Evolutionary conservation across 306 rosid genomes (phyloP).

Genomic region (Ormosia emarginata): DNA sequence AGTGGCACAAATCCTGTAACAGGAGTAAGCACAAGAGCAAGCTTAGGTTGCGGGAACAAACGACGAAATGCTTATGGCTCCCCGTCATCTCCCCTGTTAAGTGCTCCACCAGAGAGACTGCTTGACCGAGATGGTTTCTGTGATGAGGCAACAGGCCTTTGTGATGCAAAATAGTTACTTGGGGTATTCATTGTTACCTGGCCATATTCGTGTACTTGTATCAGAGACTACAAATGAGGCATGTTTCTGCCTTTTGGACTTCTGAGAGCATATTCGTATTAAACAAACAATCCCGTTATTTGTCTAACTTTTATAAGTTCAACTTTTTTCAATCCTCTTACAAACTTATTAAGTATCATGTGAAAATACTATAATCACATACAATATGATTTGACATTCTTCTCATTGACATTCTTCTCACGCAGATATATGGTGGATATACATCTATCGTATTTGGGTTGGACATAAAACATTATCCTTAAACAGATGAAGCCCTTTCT

Average conservation of each 20-base stretch:
- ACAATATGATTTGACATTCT: too few relatives aligned
- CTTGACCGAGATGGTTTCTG: slow-evolving; percentile 62
- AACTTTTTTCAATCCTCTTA: too few relatives aligned
- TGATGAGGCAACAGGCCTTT: slow-evolving; percentile 60
- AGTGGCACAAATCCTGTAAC: slow-evolving; percentile 50
- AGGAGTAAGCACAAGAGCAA: slow-evolving; percentile 51
- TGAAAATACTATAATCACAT: too few relatives aligned
- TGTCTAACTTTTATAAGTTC: too few relatives aligned
- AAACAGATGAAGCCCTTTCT: background rate
- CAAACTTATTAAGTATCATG: too few relatives aligned
- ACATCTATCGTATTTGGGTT: too few relatives aligned
- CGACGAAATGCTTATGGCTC: slow-evolving; percentile 68
- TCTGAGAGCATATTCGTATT: slow-evolving; percentile 5
- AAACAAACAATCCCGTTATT: too few relatives aligned
- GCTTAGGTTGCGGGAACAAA: slow-evolving; percentile 83
- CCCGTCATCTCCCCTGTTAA: slow-evolving; percentile 66
- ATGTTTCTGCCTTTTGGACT: background rate
- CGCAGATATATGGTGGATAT: too few relatives aligned
- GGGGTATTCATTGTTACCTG: background rate
- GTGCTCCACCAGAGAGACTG: slow-evolving; percentile 71
- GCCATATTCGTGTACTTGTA: background rate
- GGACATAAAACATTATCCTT: too few relatives aligned
- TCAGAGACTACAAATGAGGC: slow-evolving; percentile 16
- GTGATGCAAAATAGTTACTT: slow-evolving; percentile 51
- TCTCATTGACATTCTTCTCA: too few relatives aligned